Evolutionary conservation across 2,329 filamentous ascomycete species (phyloP).

Genomic region (Leptosphaerulina australis): DNA sequence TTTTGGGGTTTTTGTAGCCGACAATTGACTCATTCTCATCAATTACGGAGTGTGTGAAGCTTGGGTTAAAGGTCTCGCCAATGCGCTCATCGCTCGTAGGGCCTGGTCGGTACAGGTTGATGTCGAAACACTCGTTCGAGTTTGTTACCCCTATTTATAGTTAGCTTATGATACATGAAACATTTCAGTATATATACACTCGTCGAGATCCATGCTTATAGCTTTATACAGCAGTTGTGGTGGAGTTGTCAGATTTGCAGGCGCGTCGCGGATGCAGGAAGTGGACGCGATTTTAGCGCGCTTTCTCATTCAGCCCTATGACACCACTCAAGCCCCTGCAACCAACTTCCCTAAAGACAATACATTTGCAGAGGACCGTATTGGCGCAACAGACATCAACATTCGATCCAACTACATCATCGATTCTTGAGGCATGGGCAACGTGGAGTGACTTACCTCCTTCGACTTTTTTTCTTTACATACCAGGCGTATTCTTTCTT

Average conservation of each 20-base stretch:
- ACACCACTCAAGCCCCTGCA: constrained; percentile 14
- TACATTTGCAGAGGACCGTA: constrained; percentile 17
- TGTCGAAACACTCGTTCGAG: constrained; percentile 47
- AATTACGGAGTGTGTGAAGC: constrained; percentile 90
- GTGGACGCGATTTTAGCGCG: constrained; percentile 27
- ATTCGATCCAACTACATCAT: constrained; percentile 4
- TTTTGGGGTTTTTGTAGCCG: constrained; percentile 81
- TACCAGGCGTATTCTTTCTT: constrained; percentile 23
- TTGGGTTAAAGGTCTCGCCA: constrained; percentile 76
- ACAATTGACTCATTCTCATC: constrained; percentile 92
- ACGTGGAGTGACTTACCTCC: constrained; percentile 18
- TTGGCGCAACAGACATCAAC: constrained; percentile 11
- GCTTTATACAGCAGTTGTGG: background rate
- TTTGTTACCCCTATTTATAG: constrained; percentile 37
- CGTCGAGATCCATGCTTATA: constrained; percentile 37
- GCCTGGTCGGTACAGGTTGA: constrained; percentile 46
- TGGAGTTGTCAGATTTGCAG: constrained; percentile 11
- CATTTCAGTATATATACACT: constrained; percentile 34
- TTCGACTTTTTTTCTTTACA: constrained; percentile 19
- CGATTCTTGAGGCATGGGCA: constrained; percentile 24
- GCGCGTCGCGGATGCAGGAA: constrained; percentile 14
- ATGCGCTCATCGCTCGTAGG: constrained; percentile 28
- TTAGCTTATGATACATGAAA: constrained; percentile 13
- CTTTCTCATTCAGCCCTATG: constrained; percentile 31
- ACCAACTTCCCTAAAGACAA: constrained; percentile 18